Evolutionary conservation across 371 early-diverging fungal genomes (phyloP), one percentile per base, ranked within the genome.

Genomic region (Nosema granulosis): DNA sequence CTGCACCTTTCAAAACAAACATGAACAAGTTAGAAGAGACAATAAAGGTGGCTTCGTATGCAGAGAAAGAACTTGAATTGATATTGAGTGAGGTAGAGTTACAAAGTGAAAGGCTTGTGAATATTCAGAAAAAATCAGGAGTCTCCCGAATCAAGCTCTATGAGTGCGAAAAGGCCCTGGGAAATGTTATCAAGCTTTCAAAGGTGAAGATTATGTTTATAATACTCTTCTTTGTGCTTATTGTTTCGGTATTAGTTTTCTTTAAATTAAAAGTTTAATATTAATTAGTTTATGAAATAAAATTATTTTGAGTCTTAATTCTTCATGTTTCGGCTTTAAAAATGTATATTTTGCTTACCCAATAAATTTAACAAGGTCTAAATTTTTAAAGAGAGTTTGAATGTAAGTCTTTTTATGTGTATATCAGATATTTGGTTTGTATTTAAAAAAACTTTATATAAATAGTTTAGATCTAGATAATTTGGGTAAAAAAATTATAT

Each of bases 71-170:
- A 56, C 20, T 63, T 18, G 43, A 71, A 1, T 38, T 16, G 12
- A 56, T 78, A 35, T 38, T 72, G 18, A 32, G 11, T 20, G 78
- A 72, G 31, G 51, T 78, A 50, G 68, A 66, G 2, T 20, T 62
- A 43, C 78, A 78, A 54, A 78, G 71, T 43, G 78, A 78, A 31
- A 78, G 49, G 62, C 50, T 78, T 28, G 65, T 72, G 2, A 56
- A 61, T 22, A 57, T 78, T 9, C 72, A 73, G 26, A 65, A 73
- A 52, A 78, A 73, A 62, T 32, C 73, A n/a, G 58, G 68, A 51
- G 22, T 57, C 4, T 29, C 61, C 11, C 20, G 38, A 32, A 26
- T n/a, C 0, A 37, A 54, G 12, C 31, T 73, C 20, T 37, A 54
- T 37, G 52, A 65, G 28, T 63, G 34, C 34, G 38, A 49, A 37